phyloP scores from a whole-genome alignment of 768 basidiomycete genomes.

The Pulveroboletus sp. region DNA sequence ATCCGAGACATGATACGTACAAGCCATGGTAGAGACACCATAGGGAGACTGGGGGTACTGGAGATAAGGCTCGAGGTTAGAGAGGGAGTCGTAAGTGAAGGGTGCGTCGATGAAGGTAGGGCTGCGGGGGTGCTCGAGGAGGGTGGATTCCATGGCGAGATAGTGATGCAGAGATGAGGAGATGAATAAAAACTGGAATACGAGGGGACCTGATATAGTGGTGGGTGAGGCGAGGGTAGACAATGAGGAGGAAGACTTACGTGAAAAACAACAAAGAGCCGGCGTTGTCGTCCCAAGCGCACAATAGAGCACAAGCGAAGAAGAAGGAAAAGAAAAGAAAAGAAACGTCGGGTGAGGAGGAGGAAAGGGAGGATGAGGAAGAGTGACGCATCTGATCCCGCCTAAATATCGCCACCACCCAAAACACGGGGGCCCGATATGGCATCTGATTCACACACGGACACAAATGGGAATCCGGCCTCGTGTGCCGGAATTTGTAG shows the following conservation, averaged over 20 bases:
- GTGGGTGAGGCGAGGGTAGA: neutral
- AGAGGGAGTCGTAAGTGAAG: conserved; percentile 45
- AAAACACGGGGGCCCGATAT: conserved; percentile 11
- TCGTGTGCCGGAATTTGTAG: conserved; percentile 35
- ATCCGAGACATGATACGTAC: conserved; percentile 40
- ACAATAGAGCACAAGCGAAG: conserved; percentile 33
- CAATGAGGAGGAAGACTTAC: too few relatives aligned
- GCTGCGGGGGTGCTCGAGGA: conserved; percentile 50
- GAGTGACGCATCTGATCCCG: conserved; percentile 27
- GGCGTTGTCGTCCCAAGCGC: conserved; percentile 32
- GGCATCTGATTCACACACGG: neutral
- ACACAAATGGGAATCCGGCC: conserved; percentile 22
- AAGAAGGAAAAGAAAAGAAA: conserved; percentile 25
- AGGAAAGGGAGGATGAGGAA: conserved; percentile 35
- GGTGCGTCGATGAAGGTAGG: conserved; percentile 49
- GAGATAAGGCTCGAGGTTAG: conserved; percentile 54
- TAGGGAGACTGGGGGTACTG: conserved; percentile 69
- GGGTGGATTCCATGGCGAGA: conserved; percentile 45
- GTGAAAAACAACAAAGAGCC: conserved; percentile 31
- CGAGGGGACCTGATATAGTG: conserved; percentile 26
- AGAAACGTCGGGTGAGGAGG: conserved; percentile 40
- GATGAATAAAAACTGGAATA: conserved; percentile 33
- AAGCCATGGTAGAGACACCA: conserved; percentile 56
- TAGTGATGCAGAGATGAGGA: conserved; percentile 37
- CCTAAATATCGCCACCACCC: conserved; percentile 30